A percentile compares a stretch with the other conserved stretches of the same genome.
Evolutionary conservation across 768 basidiomycete genomes (phyloP).

Genomic region (Lentinus tigrinus): DNA sequence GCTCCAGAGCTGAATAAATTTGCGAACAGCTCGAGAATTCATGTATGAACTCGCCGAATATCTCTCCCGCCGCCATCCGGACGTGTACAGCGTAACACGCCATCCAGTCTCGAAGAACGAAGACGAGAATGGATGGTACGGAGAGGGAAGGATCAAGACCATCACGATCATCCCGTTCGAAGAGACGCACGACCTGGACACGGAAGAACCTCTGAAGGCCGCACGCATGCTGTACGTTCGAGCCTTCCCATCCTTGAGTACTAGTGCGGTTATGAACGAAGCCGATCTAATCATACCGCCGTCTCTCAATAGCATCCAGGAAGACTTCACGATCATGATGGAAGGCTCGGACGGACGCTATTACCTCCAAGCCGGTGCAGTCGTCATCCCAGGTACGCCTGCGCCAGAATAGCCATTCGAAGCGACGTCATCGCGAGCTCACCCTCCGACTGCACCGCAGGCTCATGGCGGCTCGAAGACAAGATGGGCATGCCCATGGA

Average conservation of each 20-base stretch:
- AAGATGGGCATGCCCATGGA: constrained; percentile 73
- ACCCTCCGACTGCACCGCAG: constrained; percentile 33
- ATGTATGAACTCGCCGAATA: constrained; percentile 70
- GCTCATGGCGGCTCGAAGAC: constrained; percentile 75
- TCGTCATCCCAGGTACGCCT: constrained; percentile 59
- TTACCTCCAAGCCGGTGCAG: constrained; percentile 73
- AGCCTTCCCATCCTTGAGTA: not conserved
- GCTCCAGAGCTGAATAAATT: not conserved
- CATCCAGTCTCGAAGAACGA: constrained; percentile 18
- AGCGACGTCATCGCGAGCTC: not conserved
- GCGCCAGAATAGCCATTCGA: not conserved
- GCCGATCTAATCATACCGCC: too few relatives aligned
- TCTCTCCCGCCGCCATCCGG: constrained; percentile 60
- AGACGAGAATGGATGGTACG: constrained; percentile 35
- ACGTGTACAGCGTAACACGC: constrained; percentile 51
- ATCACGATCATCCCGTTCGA: constrained; percentile 51
- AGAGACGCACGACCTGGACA: constrained; percentile 50
- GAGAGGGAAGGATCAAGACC: constrained; percentile 46
- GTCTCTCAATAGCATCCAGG: constrained; percentile 17
- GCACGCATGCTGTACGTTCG: constrained; percentile 59
- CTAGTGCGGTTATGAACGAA: too few relatives aligned
- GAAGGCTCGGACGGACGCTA: constrained; percentile 60
- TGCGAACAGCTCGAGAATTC: constrained; percentile 57
- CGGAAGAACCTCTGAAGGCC: constrained; percentile 58
- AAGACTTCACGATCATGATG: constrained; percentile 21